phyloP scores from a whole-genome alignment of 495 filamentous ascomycete genomes.

The Penicillium lividum region DNA sequence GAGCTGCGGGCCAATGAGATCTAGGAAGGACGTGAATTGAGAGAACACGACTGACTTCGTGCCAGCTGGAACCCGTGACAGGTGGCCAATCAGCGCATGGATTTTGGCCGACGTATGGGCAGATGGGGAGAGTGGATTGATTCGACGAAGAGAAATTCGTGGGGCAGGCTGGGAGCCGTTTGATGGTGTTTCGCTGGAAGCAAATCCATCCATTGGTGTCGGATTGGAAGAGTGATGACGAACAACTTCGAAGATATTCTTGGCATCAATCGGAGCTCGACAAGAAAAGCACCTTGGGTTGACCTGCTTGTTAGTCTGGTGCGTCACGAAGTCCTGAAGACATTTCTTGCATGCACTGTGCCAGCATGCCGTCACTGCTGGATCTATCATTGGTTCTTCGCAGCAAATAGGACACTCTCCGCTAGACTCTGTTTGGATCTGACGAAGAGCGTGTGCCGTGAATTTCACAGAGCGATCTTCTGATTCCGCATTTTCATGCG shows the following conservation, averaged over 20 bases:
- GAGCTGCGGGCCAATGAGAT: conserved; percentile 82
- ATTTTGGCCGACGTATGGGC: conserved; percentile 77
- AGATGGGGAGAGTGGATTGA: conserved; percentile 66
- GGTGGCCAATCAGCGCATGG: conserved; percentile 70
- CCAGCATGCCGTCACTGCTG: conserved; percentile 93
- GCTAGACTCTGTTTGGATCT: conserved; percentile 85
- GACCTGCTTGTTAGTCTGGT: conserved; percentile 75
- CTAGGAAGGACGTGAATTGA: conserved; percentile 95
- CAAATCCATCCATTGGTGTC: conserved; percentile 31
- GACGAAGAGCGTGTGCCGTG: conserved; percentile 79
- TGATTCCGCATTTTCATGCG: conserved; percentile 54
- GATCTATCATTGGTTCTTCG: conserved; percentile 92
- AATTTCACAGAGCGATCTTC: conserved; percentile 55
- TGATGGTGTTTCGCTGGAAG: conserved; percentile 34
- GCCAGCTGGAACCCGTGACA: conserved; percentile 64
- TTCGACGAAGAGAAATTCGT: conserved; percentile 77
- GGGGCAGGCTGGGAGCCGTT: conserved; percentile 42
- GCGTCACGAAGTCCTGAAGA: conserved; percentile 79
- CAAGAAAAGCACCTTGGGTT: conserved; percentile 85
- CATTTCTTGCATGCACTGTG: conserved; percentile 95
- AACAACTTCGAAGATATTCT: conserved; percentile 90
- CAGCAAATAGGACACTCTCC: conserved; percentile 94
- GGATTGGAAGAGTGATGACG: conserved; percentile 44
- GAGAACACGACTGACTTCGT: conserved; percentile 94
- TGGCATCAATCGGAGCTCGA: conserved; percentile 74